A percentile compares a stretch with the other conserved stretches of the same genome.
These are phyloP conservation scores for Coemansia sp. DNA, from an alignment of 192 early-diverging fungal genomes.

Conservation along the genomic window DNA sequence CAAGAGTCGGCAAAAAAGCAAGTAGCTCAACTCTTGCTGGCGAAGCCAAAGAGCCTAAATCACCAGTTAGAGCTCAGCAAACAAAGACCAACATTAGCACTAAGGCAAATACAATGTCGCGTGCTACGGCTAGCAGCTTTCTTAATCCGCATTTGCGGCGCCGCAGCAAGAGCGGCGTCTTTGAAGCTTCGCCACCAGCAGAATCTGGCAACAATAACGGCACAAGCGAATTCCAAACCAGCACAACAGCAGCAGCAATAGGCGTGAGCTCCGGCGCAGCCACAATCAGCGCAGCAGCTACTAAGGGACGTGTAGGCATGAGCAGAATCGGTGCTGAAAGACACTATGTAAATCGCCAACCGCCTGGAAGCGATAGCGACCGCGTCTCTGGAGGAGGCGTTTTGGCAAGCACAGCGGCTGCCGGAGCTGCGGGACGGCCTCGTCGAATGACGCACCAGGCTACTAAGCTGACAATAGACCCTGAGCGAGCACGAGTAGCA, in stretches of 20 bases:
- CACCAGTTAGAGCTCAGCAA: not conserved
- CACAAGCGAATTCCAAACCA: not conserved
- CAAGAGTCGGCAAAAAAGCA: not conserved
- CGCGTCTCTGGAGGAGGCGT: constrained; percentile 25
- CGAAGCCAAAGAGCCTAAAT: constrained; percentile 10
- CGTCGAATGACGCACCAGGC: constrained; percentile 54
- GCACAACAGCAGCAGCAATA: not conserved
- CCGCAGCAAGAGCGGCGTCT: constrained; percentile 50
- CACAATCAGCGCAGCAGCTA: constrained; percentile 36
- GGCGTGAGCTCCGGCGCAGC: constrained; percentile 24
- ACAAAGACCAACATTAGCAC: not conserved
- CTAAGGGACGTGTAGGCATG: constrained; percentile 24
- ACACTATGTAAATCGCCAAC: constrained; percentile 24
- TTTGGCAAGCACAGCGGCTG: constrained; percentile 39
- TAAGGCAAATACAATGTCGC: constrained; percentile 40
- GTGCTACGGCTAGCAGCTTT: constrained; percentile 52
- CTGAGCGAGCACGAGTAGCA: constrained; percentile 33
- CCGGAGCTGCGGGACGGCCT: constrained; percentile 46
- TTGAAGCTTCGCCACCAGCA: constrained; percentile 28
- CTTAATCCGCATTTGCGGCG: constrained; percentile 46
- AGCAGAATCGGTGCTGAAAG: constrained; percentile 22
- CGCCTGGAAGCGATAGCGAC: constrained; percentile 7
- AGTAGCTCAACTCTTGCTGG: constrained; percentile 9
- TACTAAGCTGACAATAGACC: constrained; percentile 41
- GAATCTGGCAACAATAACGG: constrained; percentile 5